phyloP scores from a whole-genome alignment of 805 yeast genomes.

The Kazachstania psychrophila region DNA sequence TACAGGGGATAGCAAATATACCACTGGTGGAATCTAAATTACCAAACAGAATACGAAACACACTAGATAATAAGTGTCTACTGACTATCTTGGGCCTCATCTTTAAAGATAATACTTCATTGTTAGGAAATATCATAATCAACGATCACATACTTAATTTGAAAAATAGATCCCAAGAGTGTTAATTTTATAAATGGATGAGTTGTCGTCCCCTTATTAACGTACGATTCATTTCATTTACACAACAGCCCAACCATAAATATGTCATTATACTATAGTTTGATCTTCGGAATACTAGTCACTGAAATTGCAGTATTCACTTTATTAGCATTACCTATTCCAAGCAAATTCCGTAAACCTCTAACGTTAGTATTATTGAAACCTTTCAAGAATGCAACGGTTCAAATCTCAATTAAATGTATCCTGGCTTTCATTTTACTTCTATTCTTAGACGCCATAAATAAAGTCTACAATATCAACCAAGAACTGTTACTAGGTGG shows the following conservation, averaged over 20 bases:
- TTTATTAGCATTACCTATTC: constrained; percentile 76
- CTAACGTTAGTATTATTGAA: constrained; percentile 52
- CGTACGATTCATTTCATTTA: background rate
- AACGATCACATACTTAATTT: constrained; percentile 1
- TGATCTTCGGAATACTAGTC: constrained; percentile 67
- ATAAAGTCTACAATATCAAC: constrained; percentile 64
- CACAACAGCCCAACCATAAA: background rate
- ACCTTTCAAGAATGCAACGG: constrained; percentile 62
- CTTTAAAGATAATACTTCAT: background rate
- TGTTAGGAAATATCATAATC: background rate
- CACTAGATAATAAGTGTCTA: constrained; percentile 1
- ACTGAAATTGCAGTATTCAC: constrained; percentile 73
- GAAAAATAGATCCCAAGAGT: background rate
- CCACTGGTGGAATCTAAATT: constrained; percentile 3
- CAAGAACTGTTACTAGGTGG: constrained; percentile 37
- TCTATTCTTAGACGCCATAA: constrained; percentile 79
- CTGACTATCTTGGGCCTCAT: constrained; percentile 3
- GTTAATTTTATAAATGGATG: background rate
- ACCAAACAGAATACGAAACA: constrained; percentile 3
- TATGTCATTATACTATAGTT: constrained; percentile 27
- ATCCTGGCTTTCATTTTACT: constrained; percentile 74
- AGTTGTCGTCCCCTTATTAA: background rate
- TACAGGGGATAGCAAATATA: constrained; percentile 4
- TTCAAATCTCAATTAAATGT: constrained; percentile 72
- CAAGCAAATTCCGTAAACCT: constrained; percentile 61